Evolutionary conservation across 176 grass and related monocot genomes (phyloP), one percentile per base, ranked within the genome.

Genomic region (Alopecurus myosuroides): DNA sequence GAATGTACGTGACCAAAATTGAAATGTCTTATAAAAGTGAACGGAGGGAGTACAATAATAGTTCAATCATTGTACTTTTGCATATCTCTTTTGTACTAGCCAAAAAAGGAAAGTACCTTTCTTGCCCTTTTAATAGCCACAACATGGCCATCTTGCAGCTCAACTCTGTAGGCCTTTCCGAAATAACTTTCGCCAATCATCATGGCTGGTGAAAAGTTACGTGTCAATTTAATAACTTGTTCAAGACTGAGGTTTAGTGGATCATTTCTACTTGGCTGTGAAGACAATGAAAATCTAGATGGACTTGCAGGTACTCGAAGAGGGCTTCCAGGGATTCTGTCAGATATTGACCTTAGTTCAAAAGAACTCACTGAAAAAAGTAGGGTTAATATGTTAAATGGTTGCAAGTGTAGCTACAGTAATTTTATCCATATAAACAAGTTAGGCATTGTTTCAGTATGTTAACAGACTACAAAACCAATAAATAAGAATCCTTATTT

Each of bases 101-200:
- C n/a, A 29, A 72, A 81, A 61, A 77, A 80, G 57, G 62, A 63
- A 49, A 62, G 65, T 85, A 96, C 97, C 94, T 94, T 94, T 85
- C 90, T 94, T 64, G 91, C 92, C 79, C 97, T 90, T 88, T 99
- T 99, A 83, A 99, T 94, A 79, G 97, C 91, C 40, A 96, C 33
- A 60, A 85, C 26, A 57, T 64, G 87, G 18, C 88, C 91, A 82
- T 92, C 58, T 82, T 41, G 84, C 56, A 99, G 84, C 81, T 86
- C 86, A 8, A 79, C 94, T 84, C 86, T 99, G 88, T 99, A 99
- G 57, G 94, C 94, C 53, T 75, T 94, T 86, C 91, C 89, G 81
- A 99, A 99, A 85, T 87, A 88, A 88, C 94, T 86, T 92, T 96
- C 86, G 0, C 97, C 91, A 58, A 99, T 91, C 39, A 91, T 87